Evolutionary conservation across 768 basidiomycete species (phyloP).

Genomic region (Panellus pusillus): DNA sequence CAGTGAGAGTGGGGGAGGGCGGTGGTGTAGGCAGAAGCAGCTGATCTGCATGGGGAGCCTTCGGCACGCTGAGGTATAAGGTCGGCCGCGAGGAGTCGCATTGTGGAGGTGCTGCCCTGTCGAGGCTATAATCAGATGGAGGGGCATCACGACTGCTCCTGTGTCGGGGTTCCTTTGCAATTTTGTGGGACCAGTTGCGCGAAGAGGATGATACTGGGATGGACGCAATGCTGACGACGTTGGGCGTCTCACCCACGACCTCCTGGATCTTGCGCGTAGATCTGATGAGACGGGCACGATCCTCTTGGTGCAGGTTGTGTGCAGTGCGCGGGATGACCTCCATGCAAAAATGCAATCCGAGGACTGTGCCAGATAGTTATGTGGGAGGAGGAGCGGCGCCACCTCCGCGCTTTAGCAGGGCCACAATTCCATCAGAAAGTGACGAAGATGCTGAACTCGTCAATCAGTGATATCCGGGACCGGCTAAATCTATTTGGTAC

Average conservation of each 20-base stretch:
- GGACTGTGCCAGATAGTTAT: too few species aligned
- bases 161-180: not conserved
- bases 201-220: not conserved
- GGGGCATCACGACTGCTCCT: not conserved
- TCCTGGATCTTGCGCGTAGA: slow-evolving; percentile 8
- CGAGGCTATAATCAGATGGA: too few species aligned
- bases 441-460: too few species aligned
- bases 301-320: slow-evolving; percentile 1
- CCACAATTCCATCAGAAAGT: too few species aligned
- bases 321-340: not conserved
- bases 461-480: too few species aligned
- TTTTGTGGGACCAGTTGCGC: not conserved
- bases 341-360: too few species aligned
- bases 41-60: not conserved
- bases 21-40: not conserved
- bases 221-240: not conserved
- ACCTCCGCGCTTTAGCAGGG: too few species aligned
- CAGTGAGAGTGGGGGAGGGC: slow-evolving; percentile 6
- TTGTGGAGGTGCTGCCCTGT: not conserved
- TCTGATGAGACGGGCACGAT: slow-evolving; percentile 8
- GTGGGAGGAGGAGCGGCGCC: too few species aligned
- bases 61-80: slow-evolving; percentile 10
- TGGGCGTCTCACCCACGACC: slow-evolving; percentile 10
- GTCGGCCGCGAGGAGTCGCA: not conserved
- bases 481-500: too few species aligned